These are phyloP conservation scores for Plasmodium vivax DNA, from an alignment of 169 alveolate species.

Conservation along the genomic window DNA sequence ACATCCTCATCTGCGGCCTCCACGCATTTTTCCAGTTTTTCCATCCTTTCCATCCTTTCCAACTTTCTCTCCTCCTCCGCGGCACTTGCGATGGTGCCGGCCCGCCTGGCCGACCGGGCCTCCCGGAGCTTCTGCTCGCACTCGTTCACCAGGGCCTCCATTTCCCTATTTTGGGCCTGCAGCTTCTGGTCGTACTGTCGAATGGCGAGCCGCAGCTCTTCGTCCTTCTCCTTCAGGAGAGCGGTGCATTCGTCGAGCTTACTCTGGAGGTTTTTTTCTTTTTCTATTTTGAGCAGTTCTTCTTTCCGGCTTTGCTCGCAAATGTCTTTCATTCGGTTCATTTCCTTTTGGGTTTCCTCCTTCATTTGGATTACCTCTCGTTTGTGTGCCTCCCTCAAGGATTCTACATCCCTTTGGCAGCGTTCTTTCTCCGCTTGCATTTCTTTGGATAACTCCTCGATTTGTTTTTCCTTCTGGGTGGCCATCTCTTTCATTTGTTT, in stretches of 20 bases:
- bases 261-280: constrained; percentile 9
- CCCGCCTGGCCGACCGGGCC: neutral
- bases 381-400: neutral
- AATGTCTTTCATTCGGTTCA: neutral
- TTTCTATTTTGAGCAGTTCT: neutral
- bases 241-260: constrained; percentile 17
- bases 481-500: neutral
- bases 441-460: constrained; percentile 8
- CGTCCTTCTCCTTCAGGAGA: constrained; percentile 31
- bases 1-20: neutral
- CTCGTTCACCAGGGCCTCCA: constrained; percentile 35
- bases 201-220: constrained; percentile 16
- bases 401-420: neutral
- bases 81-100: neutral
- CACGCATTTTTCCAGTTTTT: neutral
- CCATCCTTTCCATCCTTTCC: neutral
- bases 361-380: neutral
- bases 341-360: neutral
- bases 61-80: neutral
- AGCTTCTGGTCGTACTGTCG: constrained; percentile 22
- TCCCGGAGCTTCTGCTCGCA: constrained; percentile 30
- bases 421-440: constrained; percentile 2
- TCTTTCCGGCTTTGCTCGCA: neutral
- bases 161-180: constrained; percentile 31
- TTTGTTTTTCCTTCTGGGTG: neutral